These are phyloP conservation scores for Ophiocordyceps robertsii DNA, from an alignment of 2,329 filamentous ascomycete genomes.

Conservation along the genomic window DNA sequence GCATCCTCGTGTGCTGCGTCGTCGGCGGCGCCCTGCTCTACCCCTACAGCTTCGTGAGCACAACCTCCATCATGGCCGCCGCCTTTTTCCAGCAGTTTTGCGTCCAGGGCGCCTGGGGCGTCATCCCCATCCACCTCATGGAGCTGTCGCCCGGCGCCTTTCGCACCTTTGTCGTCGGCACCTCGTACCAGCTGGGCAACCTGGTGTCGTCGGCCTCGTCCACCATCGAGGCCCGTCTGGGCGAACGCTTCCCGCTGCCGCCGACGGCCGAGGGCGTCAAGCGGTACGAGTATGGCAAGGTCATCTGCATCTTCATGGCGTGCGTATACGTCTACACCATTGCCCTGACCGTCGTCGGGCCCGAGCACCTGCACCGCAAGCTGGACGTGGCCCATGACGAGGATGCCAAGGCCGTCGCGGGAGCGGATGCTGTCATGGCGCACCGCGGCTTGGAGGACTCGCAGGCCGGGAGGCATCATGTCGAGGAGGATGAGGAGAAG, in stretches of 20 bases:
- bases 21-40: constrained; percentile 67
- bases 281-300: constrained; percentile 64
- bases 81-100: constrained; percentile 78
- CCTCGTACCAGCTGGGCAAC: constrained; percentile 66
- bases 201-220: constrained; percentile 55
- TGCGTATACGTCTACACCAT: constrained; percentile 59
- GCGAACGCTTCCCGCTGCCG: constrained; percentile 59
- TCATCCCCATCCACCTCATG: constrained; percentile 68
- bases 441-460: no score
- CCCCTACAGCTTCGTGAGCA: constrained; percentile 61
- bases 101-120: constrained; percentile 64
- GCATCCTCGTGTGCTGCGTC: constrained; percentile 50
- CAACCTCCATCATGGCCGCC: constrained; percentile 55
- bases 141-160: constrained; percentile 61
- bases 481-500: no score
- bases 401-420: constrained; percentile 32
- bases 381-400: constrained; percentile 36
- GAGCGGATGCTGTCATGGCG: constrained; percentile 14
- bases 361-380: constrained; percentile 36
- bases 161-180: constrained; percentile 62
- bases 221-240: constrained; percentile 65
- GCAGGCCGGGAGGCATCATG: no score
- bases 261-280: constrained; percentile 31
- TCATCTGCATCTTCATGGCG: constrained; percentile 86
- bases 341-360: constrained; percentile 48